Evolutionary conservation across 1,284 basidiomycete genomes (phyloP).

Genomic region (Austroboletus rostrupii): DNA sequence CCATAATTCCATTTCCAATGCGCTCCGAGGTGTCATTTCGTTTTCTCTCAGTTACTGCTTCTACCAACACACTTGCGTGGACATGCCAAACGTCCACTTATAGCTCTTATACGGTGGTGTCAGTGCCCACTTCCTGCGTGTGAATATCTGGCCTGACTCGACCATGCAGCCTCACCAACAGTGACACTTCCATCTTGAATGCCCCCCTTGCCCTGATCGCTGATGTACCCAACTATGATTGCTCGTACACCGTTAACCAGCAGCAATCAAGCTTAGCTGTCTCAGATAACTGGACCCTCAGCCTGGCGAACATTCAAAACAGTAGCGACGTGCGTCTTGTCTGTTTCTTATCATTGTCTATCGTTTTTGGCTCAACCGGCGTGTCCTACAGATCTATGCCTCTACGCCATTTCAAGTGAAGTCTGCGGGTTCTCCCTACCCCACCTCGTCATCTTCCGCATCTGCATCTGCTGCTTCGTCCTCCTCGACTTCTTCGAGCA

Average conservation of each 20-base stretch:
- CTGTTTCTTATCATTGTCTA: constrained; percentile 5
- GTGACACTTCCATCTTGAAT: constrained; percentile 31
- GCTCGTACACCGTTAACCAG: constrained; percentile 51
- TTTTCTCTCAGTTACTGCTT: constrained; percentile 27
- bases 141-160: constrained; percentile 2
- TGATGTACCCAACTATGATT: constrained; percentile 53
- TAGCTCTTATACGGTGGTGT: constrained; percentile 41
- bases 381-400: constrained; percentile 51
- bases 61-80: constrained; percentile 40
- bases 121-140: constrained; percentile 15
- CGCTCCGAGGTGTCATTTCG: neutral
- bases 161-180: constrained; percentile 37
- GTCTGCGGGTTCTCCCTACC: constrained; percentile 57
- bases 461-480: constrained; percentile 17
- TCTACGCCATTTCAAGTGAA: constrained; percentile 65
- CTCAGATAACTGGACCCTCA: constrained; percentile 52
- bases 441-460: constrained; percentile 35
- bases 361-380: neutral
- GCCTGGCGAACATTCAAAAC: constrained; percentile 58
- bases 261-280: constrained; percentile 42
- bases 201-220: constrained; percentile 43
- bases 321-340: constrained; percentile 42
- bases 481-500: constrained; percentile 19
- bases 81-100: constrained; percentile 35
- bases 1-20: neutral